These are phyloP conservation scores for Apostasia shenzhenica DNA, from an alignment of 106 monocot species.

Conservation along the genomic window DNA sequence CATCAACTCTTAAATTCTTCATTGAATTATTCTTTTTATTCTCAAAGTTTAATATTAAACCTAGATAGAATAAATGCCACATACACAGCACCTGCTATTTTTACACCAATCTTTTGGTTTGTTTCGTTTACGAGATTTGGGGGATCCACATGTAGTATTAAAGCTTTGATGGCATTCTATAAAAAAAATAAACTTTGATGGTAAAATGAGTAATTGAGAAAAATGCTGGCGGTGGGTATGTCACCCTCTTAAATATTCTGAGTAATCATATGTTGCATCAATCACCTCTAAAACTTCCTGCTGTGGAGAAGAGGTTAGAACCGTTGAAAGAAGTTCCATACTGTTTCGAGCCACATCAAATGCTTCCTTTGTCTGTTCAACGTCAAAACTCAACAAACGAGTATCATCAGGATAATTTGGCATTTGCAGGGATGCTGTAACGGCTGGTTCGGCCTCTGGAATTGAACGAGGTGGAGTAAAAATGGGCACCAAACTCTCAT, in stretches of 20 bases:
- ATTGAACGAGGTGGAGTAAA: constrained; percentile 68
- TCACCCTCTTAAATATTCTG: background rate
- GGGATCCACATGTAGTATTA: no score
- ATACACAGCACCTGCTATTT: no score
- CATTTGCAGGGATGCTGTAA: constrained; percentile 11
- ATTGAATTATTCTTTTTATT: no score
- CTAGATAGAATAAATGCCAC: no score
- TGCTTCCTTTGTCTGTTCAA: constrained; percentile 61
- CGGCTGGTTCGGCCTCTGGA: constrained; percentile 28
- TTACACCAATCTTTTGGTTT: no score
- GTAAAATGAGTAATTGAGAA: no score
- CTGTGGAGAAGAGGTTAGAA: constrained; percentile 60
- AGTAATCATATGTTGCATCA: no score
- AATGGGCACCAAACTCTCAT: constrained; percentile 72
- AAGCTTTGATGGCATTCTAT: no score
- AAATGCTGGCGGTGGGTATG: background rate
- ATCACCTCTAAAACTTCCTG: constrained; percentile 51
- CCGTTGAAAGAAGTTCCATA: constrained; percentile 63
- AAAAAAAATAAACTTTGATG: background rate
- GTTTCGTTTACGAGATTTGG: no score
- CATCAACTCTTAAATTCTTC: no score
- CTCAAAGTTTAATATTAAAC: no score
- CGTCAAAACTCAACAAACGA: constrained; percentile 24
- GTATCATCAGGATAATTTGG: constrained; percentile 21
- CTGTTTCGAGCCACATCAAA: constrained; percentile 68